Evolutionary conservation across 352 stramenopile genomes (phyloP), one percentile per base, ranked within the genome.

Genomic region (Hyaloperonospora arabidopsidis): DNA sequence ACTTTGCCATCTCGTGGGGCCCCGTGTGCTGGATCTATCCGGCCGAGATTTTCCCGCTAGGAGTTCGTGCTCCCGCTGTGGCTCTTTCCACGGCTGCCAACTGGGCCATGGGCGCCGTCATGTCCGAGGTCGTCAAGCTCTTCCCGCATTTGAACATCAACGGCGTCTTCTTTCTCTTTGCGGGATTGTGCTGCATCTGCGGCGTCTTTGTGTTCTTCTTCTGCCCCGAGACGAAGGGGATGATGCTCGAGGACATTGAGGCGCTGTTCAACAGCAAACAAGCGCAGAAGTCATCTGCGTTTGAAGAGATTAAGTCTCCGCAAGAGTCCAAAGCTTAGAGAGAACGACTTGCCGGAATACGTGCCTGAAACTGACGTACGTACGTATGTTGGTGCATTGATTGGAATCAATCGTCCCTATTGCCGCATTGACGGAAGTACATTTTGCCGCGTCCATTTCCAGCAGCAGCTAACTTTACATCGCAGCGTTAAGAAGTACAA

Each of bases 11-110:
- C 38, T 73, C 57, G 14, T 81, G 70, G 74, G 63, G 65, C 14
- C 69, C 74, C 25, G 55, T 79, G 15, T 53, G 67, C 23, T 84
- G 74, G 74, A 67, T 84, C 36, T 79, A 82, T 49, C 72, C 72
- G 0, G 57, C 67, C 17, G 74, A 85, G 61, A 67, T 79, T n/a
- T 84, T 83, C 52, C 63, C 72, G 2, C 58, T 78, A 11, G 65
- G 61, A n/a, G 68, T 82, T 50, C 55, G 57, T 44, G 57, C 57
- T 17, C 43, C 45, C 22, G 57, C 36, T 25, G 51, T 64, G 28
- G 25, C 57, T n/a, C 38, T 64, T 4, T 64, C 57, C 7, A 64
- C 57, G 7, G 57, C 50, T 40, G 44, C 69, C 25, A 81, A 76
- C 45, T 79, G 70, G 70, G 29, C 63, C 29, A 76, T 74, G 67